Percentiles rank a stretch among this genome's conserved stretches.
Conservation (phyloP, 176 grass and related monocot species). For the Hordeum marinum region DNA sequence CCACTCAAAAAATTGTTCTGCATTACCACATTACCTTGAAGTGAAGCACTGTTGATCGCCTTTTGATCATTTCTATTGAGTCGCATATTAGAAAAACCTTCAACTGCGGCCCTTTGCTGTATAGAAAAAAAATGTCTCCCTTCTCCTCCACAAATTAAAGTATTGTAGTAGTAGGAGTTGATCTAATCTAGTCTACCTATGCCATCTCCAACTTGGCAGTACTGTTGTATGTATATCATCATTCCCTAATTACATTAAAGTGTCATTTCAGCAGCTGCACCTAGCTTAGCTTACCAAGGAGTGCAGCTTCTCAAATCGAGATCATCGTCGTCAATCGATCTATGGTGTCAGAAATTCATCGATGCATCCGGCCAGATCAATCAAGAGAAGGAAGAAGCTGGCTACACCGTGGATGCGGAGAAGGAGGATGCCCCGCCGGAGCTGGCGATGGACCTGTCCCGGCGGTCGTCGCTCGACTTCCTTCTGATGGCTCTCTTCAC, state of each 20-base stretch:
- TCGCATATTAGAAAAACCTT: no score
- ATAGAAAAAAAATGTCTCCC: not conserved
- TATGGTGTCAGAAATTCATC: not conserved
- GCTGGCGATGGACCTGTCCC: constrained; percentile 16
- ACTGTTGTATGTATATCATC: not conserved
- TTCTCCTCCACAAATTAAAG: not conserved
- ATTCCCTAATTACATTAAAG: not conserved
- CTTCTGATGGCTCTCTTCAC: constrained; percentile 56
- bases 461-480: constrained; percentile 33
- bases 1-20: not conserved
- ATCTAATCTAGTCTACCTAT: constrained; percentile 1
- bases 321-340: not conserved
- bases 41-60: not conserved
- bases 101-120: not conserved
- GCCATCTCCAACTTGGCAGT: not conserved
- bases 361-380: not conserved
- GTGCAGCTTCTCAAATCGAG: not conserved
- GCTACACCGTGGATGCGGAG: constrained; percentile 14
- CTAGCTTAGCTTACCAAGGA: not conserved
- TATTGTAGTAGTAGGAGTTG: not conserved
- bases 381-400: not conserved
- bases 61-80: not conserved
- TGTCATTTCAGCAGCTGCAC: not conserved
- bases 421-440: constrained; percentile 1
- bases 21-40: not conserved